phyloP scores from a whole-genome alignment of 768 basidiomycete species.

The Kwoniella sp. region DNA sequence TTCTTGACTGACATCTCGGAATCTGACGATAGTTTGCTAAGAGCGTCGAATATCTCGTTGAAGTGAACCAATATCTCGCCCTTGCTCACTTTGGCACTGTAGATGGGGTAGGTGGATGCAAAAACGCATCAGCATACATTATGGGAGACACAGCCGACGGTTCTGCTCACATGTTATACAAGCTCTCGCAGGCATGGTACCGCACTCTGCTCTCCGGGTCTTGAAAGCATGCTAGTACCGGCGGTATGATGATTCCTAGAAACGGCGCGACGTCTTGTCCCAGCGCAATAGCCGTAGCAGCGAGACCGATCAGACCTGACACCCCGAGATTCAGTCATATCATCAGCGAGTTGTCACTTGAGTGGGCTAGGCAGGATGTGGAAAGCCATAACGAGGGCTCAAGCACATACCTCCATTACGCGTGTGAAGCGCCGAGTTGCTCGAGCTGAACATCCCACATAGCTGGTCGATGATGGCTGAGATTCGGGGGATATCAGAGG shows the following conservation, averaged over 20 bases:
- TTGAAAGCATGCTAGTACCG: slow-evolving; percentile 85
- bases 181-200: slow-evolving; percentile 95
- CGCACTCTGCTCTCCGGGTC: slow-evolving; percentile 90
- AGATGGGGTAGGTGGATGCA: background rate
- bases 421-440: slow-evolving; percentile 79
- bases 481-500: slow-evolving; percentile 79
- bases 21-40: slow-evolving; percentile 94
- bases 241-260: slow-evolving; percentile 88
- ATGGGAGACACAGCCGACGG: background rate
- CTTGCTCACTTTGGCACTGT: slow-evolving; percentile 71
- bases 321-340: background rate
- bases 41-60: slow-evolving; percentile 95
- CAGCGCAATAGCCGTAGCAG: slow-evolving; percentile 94
- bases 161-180: slow-evolving; percentile 83
- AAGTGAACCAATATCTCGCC: slow-evolving; percentile 96
- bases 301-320: slow-evolving; percentile 80
- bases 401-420: slow-evolving; percentile 70
- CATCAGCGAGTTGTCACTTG: background rate
- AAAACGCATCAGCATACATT: slow-evolving; percentile 18
- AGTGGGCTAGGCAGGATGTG: too few species aligned
- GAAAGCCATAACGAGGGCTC: too few species aligned
- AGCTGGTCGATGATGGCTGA: slow-evolving; percentile 88
- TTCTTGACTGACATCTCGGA: slow-evolving; percentile 96
- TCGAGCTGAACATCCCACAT: slow-evolving; percentile 87
- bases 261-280: slow-evolving; percentile 91